phyloP scores from a whole-genome alignment of 352 stramenopile genomes.

The Globisporangium middletonii region DNA sequence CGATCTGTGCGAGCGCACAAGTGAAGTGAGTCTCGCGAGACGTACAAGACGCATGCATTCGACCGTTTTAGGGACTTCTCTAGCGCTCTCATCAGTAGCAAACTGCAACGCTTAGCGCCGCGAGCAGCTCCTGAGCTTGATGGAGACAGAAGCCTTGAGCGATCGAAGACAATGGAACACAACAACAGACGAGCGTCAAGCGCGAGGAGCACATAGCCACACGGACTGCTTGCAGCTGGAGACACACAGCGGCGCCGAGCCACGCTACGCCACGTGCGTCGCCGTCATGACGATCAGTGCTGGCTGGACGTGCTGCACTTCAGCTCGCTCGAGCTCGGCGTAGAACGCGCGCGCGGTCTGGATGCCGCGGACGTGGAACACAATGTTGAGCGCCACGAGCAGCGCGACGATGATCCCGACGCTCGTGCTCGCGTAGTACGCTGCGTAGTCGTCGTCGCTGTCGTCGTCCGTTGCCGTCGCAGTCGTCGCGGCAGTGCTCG shows the following conservation, averaged over 20 bases:
- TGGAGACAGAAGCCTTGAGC: no score
- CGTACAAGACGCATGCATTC: not conserved
- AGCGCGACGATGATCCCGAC: conserved; percentile 41
- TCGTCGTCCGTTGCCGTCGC: conserved; percentile 7
- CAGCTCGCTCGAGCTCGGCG: conserved; percentile 25
- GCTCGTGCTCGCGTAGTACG: conserved; percentile 33
- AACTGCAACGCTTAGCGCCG: no score
- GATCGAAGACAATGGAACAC: no score
- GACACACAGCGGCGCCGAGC: no score
- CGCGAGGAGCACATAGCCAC: no score
- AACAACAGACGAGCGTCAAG: no score
- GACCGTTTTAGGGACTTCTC: not conserved
- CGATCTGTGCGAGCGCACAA: not conserved
- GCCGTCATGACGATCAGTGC: conserved; percentile 14
- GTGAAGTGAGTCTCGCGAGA: no score
- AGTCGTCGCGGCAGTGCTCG: not conserved
- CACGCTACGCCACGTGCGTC: conserved; percentile 5
- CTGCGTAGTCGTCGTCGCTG: conserved; percentile 18
- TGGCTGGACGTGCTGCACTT: not conserved
- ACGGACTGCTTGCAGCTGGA: no score
- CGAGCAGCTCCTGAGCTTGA: no score
- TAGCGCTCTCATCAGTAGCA: no score
- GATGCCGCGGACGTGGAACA: conserved; percentile 56
- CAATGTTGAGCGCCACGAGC: conserved; percentile 42
- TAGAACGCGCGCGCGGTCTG: conserved; percentile 26